Conservation (phyloP, 352 stramenopile genomes). For the Pythium myriotylum region DNA sequence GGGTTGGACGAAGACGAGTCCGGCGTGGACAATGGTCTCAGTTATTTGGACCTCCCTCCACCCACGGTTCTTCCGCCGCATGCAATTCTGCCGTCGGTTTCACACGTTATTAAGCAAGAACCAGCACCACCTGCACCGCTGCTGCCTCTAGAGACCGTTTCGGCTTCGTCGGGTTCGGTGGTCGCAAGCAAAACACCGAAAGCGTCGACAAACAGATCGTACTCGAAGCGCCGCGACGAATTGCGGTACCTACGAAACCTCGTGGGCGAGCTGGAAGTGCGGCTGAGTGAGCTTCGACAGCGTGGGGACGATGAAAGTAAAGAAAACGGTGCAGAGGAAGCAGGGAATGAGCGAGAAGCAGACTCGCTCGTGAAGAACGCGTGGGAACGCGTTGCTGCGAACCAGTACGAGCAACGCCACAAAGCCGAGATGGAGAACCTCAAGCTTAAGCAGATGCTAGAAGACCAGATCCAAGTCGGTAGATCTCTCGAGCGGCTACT, state of each 20-base stretch:
- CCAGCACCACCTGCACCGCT: no score
- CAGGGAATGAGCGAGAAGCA: background rate
- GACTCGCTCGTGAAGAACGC: background rate
- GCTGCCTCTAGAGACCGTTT: no score
- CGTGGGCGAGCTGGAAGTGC: slow-evolving; percentile 9
- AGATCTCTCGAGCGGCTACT: slow-evolving; percentile 17
- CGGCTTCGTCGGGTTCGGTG: no score
- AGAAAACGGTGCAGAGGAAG: background rate
- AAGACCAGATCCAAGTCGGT: slow-evolving; percentile 25
- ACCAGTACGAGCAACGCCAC: slow-evolving; percentile 22
- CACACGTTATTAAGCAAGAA: no score
- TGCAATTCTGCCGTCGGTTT: no score
- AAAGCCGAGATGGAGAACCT: slow-evolving; percentile 19
- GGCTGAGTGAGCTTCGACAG: background rate
- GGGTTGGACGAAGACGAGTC: slow-evolving; percentile 10
- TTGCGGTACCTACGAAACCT: slow-evolving; percentile 13
- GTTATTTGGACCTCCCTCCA: background rate
- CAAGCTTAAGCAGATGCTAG: slow-evolving; percentile 9
- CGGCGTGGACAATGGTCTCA: background rate
- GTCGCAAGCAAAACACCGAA: background rate
- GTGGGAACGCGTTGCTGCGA: slow-evolving; percentile 16
- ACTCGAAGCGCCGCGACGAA: slow-evolving; percentile 17
- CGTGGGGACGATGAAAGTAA: background rate
- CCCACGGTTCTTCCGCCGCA: background rate
- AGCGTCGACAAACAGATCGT: background rate